Base-by-base conservation (phyloP, 441 rosid species). In the Sinapis alba region DNA sequence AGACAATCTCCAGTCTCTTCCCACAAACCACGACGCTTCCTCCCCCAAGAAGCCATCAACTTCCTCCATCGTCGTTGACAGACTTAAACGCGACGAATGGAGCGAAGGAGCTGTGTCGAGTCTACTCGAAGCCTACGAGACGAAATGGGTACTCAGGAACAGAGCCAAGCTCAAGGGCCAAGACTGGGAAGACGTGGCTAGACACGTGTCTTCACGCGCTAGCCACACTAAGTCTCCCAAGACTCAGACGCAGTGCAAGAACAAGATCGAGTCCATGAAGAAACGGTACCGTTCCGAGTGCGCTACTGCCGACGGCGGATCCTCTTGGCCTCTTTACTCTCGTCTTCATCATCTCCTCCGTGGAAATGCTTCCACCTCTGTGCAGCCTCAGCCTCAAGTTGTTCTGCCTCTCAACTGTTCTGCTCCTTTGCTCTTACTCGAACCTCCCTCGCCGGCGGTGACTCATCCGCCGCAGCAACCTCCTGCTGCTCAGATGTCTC, bases 221-320 rank as follows among this genome's bases (percentile, higher is more conserved):
- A 83, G 80, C 18, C 80, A 69, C 62, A 81, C 91, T 0, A 90
- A 87, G 74, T 90, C 97, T 0, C 90, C 93, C 0, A 94, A 94
- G 82, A 95, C 99, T 1, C 98, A 90, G 51, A 95, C 98, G 10
- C 99, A 95, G 86, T 95, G 99, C 80, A 95, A 95, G 90, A 95
- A 95, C 84, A 95, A 95, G 87, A 95, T 92, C 68, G 99, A 95
- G 85, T 95, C 98, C 19, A 92, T 95, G 99, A 95, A 95, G 86
- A 95, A 95, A 74, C 79, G 99, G 69, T 95, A 95, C 76, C 82
- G 98, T 72, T 88, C 98, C 16, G 99, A 95, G 68, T 92, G 94
- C 1, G 90, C 91, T 28, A 70, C 89, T 15, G 83, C 86, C 0
- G 97, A 90, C 21, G 87, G 84, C 21, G 87, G 84, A 21, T 92